Evolutionary conservation across 352 stramenopile genomes (phyloP), one percentile per base, ranked within the genome.

Genomic region (Halophytophthora batemanensis): DNA sequence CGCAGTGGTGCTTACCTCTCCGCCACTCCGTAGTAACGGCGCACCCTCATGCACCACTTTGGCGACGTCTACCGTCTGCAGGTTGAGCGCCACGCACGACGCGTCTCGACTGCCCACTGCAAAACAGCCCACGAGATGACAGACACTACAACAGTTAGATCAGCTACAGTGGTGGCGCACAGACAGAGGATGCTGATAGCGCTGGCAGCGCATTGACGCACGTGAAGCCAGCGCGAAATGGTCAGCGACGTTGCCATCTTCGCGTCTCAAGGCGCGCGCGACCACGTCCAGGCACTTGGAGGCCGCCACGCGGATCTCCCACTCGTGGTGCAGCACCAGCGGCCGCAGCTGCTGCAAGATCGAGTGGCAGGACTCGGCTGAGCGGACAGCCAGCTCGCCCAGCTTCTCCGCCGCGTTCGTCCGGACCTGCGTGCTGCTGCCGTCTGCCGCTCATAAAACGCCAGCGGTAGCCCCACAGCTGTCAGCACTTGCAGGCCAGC

Each of bases 251-350:
- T 68, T 61, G 22, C 38, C 45, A 19, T 37, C 36, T 39, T 72
- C 55, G 15, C 37, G 14, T 22, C 45, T 49, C 33, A 90, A 71
- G 3, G 66, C 61, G 35, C 58, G 67, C 11, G 74, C 77, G 37
- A 94, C 60, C 25, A 81, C 61, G 11, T 74, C 66, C 8, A 94
- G 34, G 28, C 77, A 86, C 45, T 81, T 82, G 28, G 79, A 78
- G 2, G 76, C 64, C 13, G 84, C 84, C 33, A 92, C 76, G 21
- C 84, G 81, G 4, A 86, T 70, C 15, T 91, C 84, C 84, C 84
- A 94, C 25, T 88, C 61, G 0, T 14, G 10, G 23, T 86, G 59
- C 5, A 80, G 48, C 7, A 87, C 47, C 14, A 94, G 50, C 36
- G 47, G 53, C 11, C 75, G 73, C 15, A 91, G 57, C 58, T 92